Percentiles rank a stretch among this genome's conserved stretches.
Evolutionary conservation across 345 rosid genomes (phyloP).

Genomic region (Rhodomyrtus tomentosa): DNA sequence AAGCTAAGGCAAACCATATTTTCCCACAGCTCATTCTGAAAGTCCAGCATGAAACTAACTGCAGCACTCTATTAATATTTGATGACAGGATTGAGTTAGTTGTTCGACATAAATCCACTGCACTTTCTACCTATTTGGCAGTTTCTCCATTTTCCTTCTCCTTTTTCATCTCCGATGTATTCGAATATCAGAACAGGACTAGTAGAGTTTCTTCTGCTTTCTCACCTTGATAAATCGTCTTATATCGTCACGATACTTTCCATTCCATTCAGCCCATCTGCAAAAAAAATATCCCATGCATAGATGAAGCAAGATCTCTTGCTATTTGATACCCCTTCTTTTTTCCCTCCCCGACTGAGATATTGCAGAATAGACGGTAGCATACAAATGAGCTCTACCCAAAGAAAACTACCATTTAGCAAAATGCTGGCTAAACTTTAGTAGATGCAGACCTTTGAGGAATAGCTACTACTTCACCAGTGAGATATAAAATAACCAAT

Average conservation of each 20-base stretch:
- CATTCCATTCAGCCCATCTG: constrained; percentile 99
- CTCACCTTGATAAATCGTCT: constrained; percentile 79
- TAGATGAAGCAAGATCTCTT: not conserved
- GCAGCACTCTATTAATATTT: not conserved
- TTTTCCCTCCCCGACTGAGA: not conserved
- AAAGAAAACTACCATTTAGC: not conserved
- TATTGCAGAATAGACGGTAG: not conserved
- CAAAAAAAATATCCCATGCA: constrained; percentile 6
- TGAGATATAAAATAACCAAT: not conserved
- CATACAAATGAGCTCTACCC: not conserved
- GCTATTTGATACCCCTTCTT: not conserved
- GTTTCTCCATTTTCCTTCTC: not conserved
- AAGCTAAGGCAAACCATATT: not conserved
- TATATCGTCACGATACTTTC: constrained; percentile 84
- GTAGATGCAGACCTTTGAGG: not conserved
- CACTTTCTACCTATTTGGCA: not conserved
- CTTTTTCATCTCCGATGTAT: not conserved
- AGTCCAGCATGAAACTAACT: not conserved
- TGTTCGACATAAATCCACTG: not conserved
- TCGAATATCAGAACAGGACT: not conserved
- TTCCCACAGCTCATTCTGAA: not conserved
- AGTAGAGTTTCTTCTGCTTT: not conserved
- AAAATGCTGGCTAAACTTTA: not conserved
- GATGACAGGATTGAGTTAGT: not conserved
- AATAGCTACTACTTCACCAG: not conserved